Conservation (phyloP, 192 early-diverging fungal species). For the Coemansia sp. region DNA sequence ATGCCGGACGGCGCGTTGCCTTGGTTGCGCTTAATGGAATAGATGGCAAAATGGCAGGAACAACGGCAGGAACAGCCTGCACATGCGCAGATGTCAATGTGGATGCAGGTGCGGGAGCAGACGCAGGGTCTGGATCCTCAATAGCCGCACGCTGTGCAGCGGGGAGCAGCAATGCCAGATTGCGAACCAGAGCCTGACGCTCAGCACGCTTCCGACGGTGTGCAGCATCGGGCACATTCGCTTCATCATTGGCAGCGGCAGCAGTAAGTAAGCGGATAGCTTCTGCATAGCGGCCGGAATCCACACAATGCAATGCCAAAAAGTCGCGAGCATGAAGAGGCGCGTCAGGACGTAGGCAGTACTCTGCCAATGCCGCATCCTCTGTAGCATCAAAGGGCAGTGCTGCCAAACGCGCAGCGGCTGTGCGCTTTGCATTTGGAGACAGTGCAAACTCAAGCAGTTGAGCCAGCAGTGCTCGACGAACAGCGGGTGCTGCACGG, state of each 20-base stretch:
- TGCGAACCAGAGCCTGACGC: slow-evolving; percentile 35
- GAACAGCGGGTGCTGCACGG: slow-evolving; percentile 16
- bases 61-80: not conserved
- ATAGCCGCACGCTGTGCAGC: slow-evolving; percentile 36
- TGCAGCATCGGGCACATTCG: slow-evolving; percentile 9
- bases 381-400: slow-evolving; percentile 38
- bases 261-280: slow-evolving; percentile 40
- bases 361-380: slow-evolving; percentile 26
- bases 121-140: slow-evolving; percentile 22
- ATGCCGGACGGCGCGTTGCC: slow-evolving; percentile 21
- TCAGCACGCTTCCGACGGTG: slow-evolving; percentile 37
- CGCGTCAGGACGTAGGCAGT: slow-evolving; percentile 21
- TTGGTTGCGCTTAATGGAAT: slow-evolving; percentile 36
- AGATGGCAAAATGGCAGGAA: not conserved
- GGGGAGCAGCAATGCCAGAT: slow-evolving; percentile 41
- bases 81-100: not conserved
- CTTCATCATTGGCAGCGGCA: slow-evolving; percentile 14
- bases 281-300: slow-evolving; percentile 41
- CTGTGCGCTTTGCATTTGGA: slow-evolving; percentile 10
- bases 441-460: slow-evolving; percentile 43
- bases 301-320: slow-evolving; percentile 48
- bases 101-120: not conserved
- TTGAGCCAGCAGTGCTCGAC: slow-evolving; percentile 37
- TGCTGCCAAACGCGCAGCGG: slow-evolving; percentile 24
- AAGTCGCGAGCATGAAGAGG: slow-evolving; percentile 34